Conservation (phyloP, 1,284 basidiomycete species). For the Pisolithus thermaeus region DNA sequence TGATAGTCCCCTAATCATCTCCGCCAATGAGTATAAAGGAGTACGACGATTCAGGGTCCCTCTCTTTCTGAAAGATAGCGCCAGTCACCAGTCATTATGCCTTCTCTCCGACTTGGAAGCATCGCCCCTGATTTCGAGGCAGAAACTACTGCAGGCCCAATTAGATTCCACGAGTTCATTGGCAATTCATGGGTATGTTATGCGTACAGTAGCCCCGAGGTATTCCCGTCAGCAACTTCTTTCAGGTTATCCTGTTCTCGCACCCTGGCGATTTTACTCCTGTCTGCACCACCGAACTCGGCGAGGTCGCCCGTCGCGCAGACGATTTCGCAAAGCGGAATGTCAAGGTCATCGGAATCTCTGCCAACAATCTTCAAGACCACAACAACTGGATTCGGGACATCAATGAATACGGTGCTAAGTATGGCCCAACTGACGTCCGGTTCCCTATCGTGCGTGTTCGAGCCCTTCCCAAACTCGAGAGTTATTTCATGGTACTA, state of each 20-base stretch:
- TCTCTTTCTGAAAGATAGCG: neutral
- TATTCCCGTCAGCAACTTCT: no score
- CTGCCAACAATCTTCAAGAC: conserved; percentile 83
- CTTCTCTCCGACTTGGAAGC: conserved; percentile 66
- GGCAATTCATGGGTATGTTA: conserved; percentile 76
- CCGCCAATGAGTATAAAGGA: conserved; percentile 16
- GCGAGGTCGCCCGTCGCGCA: conserved; percentile 86
- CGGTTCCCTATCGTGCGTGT: conserved; percentile 83
- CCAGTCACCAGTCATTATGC: conserved; percentile 27
- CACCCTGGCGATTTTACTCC: conserved; percentile 88
- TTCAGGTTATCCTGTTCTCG: conserved; percentile 79
- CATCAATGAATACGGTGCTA: conserved; percentile 76
- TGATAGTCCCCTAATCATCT: neutral
- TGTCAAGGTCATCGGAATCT: conserved; percentile 93
- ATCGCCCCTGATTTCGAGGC: conserved; percentile 82
- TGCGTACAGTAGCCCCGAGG: neutral
- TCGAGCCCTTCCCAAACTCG: conserved; percentile 6
- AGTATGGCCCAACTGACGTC: conserved; percentile 65
- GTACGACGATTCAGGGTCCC: neutral
- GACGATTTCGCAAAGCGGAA: conserved; percentile 82
- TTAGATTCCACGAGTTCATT: conserved; percentile 92
- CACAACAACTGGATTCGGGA: conserved; percentile 92
- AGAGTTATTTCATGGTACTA: conserved; percentile 5
- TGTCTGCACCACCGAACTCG: conserved; percentile 95
- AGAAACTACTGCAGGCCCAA: conserved; percentile 69